Evolutionary conservation across 768 basidiomycete genomes (phyloP).

Genomic region (Hericium coralloides): DNA sequence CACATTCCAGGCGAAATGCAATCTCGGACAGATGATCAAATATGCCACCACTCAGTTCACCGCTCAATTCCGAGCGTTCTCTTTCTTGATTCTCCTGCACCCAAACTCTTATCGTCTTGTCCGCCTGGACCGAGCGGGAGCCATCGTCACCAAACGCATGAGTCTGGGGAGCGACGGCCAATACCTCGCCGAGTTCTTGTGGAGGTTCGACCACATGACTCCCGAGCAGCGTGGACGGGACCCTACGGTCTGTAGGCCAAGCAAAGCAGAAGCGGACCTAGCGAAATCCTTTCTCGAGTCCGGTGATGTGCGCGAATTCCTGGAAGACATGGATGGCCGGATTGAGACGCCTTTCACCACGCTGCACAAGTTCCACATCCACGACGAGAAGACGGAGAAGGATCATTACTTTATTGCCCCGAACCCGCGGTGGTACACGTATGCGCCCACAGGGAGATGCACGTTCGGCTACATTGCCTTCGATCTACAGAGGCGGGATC

Average conservation of each 20-base stretch:
- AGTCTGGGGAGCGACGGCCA: neutral
- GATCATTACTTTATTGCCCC: neutral
- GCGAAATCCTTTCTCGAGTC: neutral
- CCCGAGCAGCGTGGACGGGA: neutral
- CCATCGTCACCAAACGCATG: neutral
- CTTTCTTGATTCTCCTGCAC: neutral
- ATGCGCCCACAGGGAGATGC: neutral
- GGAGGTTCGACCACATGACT: neutral
- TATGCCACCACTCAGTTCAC: neutral
- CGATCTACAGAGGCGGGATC: neutral
- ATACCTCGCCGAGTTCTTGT: neutral
- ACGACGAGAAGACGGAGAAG: neutral
- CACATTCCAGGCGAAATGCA: neutral
- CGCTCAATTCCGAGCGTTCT: neutral
- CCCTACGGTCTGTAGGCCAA: neutral
- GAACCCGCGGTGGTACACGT: neutral
- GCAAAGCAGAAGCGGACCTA: neutral
- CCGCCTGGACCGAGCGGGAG: slow-evolving; percentile 2
- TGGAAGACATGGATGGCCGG: too few relatives aligned
- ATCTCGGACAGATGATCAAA: neutral
- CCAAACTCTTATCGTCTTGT: neutral
- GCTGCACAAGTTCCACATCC: neutral
- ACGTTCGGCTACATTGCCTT: neutral
- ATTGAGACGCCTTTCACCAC: neutral
- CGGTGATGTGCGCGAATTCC: neutral